A percentile compares a stretch with the other conserved stretches of the same genome.
These are phyloP conservation scores for Sphaerulina vaccinii DNA, from an alignment of 2,329 filamentous ascomycete species.

Conservation along the genomic window DNA sequence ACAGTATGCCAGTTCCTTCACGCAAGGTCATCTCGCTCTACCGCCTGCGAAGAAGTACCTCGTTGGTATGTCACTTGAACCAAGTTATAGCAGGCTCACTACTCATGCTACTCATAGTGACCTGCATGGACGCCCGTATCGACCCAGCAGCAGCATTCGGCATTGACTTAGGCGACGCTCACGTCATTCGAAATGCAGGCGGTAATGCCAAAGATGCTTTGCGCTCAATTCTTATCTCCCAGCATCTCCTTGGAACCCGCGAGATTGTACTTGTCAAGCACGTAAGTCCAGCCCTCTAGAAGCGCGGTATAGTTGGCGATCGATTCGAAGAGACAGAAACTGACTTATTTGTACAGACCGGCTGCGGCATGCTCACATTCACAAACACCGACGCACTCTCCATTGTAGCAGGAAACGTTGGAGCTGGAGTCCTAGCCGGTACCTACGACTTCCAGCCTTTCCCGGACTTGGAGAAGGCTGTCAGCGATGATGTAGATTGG, in stretches of 20 bases:
- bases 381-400: conserved; percentile 56
- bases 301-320: too few relatives aligned
- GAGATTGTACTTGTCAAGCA: conserved; percentile 73
- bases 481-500: conserved; percentile 64
- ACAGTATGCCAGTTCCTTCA: conserved; percentile 59
- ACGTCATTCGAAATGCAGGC: conserved; percentile 66
- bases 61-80: conserved; percentile 51
- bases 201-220: conserved; percentile 62
- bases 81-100: background rate
- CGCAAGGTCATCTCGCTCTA: conserved; percentile 64
- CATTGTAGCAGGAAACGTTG: conserved; percentile 56
- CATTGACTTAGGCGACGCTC: conserved; percentile 71
- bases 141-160: conserved; percentile 68
- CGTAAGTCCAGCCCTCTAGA: too few relatives aligned
- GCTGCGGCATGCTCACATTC: conserved; percentile 71
- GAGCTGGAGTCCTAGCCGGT: conserved; percentile 25
- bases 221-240: conserved; percentile 72
- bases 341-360: too few relatives aligned
- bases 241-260: conserved; percentile 73
- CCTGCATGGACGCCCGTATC: conserved; percentile 78
- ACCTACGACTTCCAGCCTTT: conserved; percentile 63
- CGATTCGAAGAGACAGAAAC: too few relatives aligned
- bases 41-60: conserved; percentile 69
- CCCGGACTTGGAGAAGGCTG: conserved; percentile 60
- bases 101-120: too few relatives aligned